These are phyloP conservation scores for Cucurbita argyrosperma DNA, from an alignment of 306 rosid species.

Conservation along the genomic window DNA sequence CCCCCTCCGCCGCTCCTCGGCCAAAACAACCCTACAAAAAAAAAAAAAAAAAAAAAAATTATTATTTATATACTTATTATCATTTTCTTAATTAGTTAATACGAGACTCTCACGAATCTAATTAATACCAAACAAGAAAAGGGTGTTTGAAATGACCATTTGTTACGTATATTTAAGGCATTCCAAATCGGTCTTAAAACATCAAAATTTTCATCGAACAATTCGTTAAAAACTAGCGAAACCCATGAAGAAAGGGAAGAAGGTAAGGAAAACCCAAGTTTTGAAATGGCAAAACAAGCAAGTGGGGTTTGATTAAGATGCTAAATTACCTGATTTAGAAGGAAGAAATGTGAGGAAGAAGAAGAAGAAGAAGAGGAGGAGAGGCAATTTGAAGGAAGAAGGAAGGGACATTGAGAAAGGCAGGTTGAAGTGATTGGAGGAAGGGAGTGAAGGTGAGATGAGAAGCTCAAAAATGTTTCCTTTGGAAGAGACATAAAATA, in stretches of 20 bases:
- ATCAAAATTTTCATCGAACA: too few species aligned
- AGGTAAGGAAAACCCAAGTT: background rate
- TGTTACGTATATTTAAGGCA: too few species aligned
- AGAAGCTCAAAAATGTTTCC: background rate
- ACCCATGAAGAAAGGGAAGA: background rate
- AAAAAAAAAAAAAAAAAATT: background rate
- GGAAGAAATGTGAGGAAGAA: background rate
- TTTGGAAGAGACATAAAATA: slow-evolving; percentile 3
- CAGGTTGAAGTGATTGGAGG: background rate
- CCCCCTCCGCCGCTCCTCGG: background rate
- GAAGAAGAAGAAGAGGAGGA: background rate
- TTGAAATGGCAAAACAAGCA: background rate
- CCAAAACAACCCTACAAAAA: background rate
- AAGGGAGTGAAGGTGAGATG: background rate
- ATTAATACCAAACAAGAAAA: too few species aligned
- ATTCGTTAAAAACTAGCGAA: too few species aligned
- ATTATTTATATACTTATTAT: too few species aligned
- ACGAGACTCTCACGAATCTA: too few species aligned
- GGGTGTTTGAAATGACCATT: too few species aligned
- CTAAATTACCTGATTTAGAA: slow-evolving; percentile 1
- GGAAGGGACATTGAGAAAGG: background rate
- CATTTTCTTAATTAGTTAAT: too few species aligned
- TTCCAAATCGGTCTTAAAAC: too few species aligned
- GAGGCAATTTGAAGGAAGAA: background rate
- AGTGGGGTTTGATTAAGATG: background rate